A percentile compares a stretch with the other conserved stretches of the same genome.
Evolutionary conservation across 2,329 filamentous ascomycete genomes (phyloP).

Genomic region (Diaporthe citri): DNA sequence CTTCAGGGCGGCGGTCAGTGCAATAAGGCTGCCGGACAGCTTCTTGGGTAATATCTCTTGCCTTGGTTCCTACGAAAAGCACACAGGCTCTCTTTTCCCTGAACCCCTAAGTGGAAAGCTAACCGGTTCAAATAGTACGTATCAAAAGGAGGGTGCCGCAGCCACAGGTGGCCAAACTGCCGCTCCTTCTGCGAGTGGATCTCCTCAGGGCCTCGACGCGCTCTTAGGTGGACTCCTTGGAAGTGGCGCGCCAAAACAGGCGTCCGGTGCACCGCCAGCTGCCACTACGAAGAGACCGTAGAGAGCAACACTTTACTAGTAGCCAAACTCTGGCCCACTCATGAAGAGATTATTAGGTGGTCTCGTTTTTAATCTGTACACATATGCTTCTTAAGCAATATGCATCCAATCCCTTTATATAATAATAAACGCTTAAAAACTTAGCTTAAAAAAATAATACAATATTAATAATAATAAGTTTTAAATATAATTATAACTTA

Average conservation of each 20-base stretch:
- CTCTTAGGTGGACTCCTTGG: not conserved
- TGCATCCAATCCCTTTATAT: too few species aligned
- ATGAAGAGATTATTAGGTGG: not conserved
- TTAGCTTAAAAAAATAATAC: too few species aligned
- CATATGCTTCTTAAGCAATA: too few species aligned
- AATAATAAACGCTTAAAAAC: too few species aligned
- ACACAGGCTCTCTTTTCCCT: not conserved
- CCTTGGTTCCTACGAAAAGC: too few species aligned
- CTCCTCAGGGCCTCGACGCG: not conserved
- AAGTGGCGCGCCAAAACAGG: not conserved
- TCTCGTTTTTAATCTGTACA: too few species aligned
- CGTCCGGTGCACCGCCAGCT: not conserved
- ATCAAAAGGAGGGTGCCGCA: not conserved
- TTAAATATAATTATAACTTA: too few species aligned
- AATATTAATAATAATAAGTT: too few species aligned
- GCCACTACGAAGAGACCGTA: not conserved
- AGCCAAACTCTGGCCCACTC: too few species aligned
- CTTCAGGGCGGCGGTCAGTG: not conserved
- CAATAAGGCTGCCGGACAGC: slow-evolving; percentile 1
- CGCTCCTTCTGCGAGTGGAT: not conserved
- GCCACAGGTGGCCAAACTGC: not conserved
- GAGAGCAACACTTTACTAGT: not conserved
- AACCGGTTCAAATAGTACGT: not conserved
- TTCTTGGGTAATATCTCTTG: not conserved
- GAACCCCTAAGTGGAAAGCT: not conserved